These are phyloP conservation scores for Fusarium praegraminearum DNA, from an alignment of 2,329 filamentous ascomycete species.

Conservation along the genomic window DNA sequence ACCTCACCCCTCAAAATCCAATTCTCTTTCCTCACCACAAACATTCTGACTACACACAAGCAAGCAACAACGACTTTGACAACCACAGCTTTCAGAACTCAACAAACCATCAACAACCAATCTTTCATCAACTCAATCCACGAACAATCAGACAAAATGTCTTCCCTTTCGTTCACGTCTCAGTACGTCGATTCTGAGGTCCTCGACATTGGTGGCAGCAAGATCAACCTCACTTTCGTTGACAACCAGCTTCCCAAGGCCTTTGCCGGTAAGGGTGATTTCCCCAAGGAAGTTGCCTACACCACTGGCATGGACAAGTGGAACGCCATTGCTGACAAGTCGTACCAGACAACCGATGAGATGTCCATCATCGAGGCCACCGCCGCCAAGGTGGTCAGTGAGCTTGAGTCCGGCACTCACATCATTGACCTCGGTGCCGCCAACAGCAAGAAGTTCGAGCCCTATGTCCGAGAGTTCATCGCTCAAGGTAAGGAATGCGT, in stretches of 20 bases:
- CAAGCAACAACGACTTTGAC: neutral
- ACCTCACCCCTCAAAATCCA: neutral
- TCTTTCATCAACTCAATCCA: no score
- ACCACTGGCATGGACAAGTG: slow-evolving; percentile 39
- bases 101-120: neutral
- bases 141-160: neutral
- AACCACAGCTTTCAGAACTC: neutral
- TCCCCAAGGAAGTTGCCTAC: slow-evolving; percentile 48
- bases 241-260: slow-evolving; percentile 35
- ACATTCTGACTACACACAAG: neutral
- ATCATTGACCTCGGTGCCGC: slow-evolving; percentile 44
- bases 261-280: slow-evolving; percentile 34
- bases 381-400: slow-evolving; percentile 21
- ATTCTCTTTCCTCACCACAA: neutral
- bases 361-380: slow-evolving; percentile 41
- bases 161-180: neutral
- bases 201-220: slow-evolving; percentile 41
- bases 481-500: slow-evolving; percentile 36
- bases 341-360: slow-evolving; percentile 42
- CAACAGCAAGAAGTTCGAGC: slow-evolving; percentile 41
- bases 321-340: slow-evolving; percentile 25
- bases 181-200: slow-evolving; percentile 1
- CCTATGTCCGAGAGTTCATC: slow-evolving; percentile 38
- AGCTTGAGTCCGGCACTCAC: slow-evolving; percentile 25
- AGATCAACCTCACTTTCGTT: slow-evolving; percentile 19